A percentile compares a stretch with the other conserved stretches of the same genome.
Conservation (phyloP, 2,329 filamentous ascomycete species). For the Penicillium sp. region DNA sequence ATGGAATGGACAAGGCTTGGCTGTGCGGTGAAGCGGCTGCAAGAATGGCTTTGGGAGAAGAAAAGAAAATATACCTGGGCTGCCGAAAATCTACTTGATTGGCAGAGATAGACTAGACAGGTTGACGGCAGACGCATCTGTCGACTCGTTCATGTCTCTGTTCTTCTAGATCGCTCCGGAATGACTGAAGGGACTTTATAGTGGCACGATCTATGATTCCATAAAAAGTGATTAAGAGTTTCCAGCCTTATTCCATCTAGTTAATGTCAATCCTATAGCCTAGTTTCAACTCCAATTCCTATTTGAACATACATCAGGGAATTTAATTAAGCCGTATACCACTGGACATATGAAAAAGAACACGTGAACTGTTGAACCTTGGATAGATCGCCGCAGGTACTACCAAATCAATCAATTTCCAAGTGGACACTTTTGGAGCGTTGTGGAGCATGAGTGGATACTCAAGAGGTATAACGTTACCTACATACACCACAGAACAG, state of each 20-base stretch:
- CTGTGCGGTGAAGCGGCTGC: background rate
- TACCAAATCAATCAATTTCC: too few relatives aligned
- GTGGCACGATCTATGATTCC: too few relatives aligned
- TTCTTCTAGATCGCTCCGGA: background rate
- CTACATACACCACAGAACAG: background rate
- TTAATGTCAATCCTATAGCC: too few relatives aligned
- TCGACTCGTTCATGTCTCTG: background rate
- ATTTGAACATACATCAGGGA: too few relatives aligned
- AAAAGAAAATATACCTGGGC: background rate
- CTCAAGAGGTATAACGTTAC: background rate
- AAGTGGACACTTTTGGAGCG: background rate
- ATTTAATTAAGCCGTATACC: too few relatives aligned
- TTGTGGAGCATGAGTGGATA: background rate
- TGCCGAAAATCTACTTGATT: background rate
- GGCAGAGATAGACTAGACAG: background rate
- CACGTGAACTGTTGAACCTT: too few relatives aligned
- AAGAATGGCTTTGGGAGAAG: background rate
- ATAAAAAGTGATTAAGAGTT: too few relatives aligned
- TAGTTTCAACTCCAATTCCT: too few relatives aligned
- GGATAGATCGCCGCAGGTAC: too few relatives aligned
- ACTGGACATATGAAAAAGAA: too few relatives aligned
- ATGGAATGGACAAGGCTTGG: conserved; percentile 1
- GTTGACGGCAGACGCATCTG: background rate
- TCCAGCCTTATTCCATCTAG: too few relatives aligned
- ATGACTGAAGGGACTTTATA: too few relatives aligned